Evolutionary conservation across 2,329 filamentous ascomycete species (phyloP), one percentile per base, ranked within the genome.

Genomic region (Hirsutella minnesotensis): DNA sequence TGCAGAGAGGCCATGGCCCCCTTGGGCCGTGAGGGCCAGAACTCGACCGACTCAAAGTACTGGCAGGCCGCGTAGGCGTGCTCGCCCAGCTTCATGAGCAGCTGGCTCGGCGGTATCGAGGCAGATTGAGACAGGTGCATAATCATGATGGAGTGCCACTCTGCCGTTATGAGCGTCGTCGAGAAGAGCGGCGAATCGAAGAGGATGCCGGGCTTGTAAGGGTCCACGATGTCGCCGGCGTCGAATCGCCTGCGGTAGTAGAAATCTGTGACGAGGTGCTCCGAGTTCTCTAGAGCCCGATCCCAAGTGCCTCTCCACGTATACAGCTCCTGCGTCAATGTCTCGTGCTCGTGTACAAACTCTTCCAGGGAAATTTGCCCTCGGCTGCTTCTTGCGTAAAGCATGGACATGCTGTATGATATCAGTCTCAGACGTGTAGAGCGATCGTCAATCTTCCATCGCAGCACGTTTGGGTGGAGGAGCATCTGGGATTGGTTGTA

Each of bases 51-150:
- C 61, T 94, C 87, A 45, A 88, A 88, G 45, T 90, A 72, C 53
- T 86, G 81, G 56, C 83, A 89, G 35, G 83, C 80, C 42, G 75
- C 72, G 50, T 83, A 75, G 1, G 86, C 83, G 44, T 83, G 70
- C 2, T 68, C 59, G 3, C 68, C 67, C 42, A 90, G 54, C 41
- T 83, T 77, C 12, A 69, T 51, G 34, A 66, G 66, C 2, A 70
- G 61, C 37, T 67, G 58, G 53, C 63, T 73, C 33, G 71, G 69
- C 40, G 77, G 61, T 2, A 73, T 68, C 40, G 75, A 66, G 3
- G 78, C 73, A 2, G 81, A 75, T 53, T 92, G 85, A 51, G 83
- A 81, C 50, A 79, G 78, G 61, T 87, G 87, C 81, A 95, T 86
- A 45, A 92, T 70, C 39, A 82, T 73, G 20, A 89, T 77, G 8